Conservation (phyloP, 1,284 basidiomycete species). For the Trichosporon sp. region DNA sequence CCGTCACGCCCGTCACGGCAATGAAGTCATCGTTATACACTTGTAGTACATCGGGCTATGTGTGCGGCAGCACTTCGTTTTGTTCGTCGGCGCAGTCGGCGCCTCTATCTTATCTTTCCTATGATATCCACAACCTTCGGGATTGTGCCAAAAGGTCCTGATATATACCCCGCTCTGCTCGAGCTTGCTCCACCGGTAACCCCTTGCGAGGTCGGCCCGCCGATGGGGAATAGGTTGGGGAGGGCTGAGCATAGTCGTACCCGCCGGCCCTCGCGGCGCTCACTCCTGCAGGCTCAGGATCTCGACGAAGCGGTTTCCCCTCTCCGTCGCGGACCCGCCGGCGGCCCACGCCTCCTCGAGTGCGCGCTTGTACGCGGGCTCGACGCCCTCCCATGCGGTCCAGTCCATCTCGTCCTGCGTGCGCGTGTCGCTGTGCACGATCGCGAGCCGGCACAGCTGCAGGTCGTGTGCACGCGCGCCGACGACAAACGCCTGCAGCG, state of each 20-base stretch:
- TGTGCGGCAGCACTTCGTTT: no score
- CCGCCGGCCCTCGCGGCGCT: no score
- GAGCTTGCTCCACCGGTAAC: no score
- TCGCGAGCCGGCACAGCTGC: slow-evolving; percentile 20
- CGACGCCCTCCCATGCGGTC: slow-evolving; percentile 1
- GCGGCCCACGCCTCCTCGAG: slow-evolving; percentile 6
- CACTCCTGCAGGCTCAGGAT: slow-evolving; percentile 1
- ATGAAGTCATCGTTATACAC: no score
- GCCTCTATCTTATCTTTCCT: no score
- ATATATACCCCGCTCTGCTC: no score
- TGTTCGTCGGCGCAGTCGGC: no score
- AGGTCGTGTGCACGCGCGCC: slow-evolving; percentile 15
- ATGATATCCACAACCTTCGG: no score
- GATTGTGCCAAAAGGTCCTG: no score
- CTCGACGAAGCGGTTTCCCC: slow-evolving; percentile 16
- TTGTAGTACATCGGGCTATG: no score
- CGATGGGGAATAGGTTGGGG: no score
- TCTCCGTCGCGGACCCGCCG: not conserved
- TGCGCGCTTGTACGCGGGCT: not conserved
- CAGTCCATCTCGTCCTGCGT: slow-evolving; percentile 4
- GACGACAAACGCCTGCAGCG: slow-evolving; percentile 16
- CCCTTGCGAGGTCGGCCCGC: no score
- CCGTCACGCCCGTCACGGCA: not conserved
- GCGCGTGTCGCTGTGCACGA: slow-evolving; percentile 14
- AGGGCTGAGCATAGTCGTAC: not conserved